Evolutionary conservation across 1,284 basidiomycete species (phyloP), one percentile per base, ranked within the genome.

Genomic region (Trametes polyzona): DNA sequence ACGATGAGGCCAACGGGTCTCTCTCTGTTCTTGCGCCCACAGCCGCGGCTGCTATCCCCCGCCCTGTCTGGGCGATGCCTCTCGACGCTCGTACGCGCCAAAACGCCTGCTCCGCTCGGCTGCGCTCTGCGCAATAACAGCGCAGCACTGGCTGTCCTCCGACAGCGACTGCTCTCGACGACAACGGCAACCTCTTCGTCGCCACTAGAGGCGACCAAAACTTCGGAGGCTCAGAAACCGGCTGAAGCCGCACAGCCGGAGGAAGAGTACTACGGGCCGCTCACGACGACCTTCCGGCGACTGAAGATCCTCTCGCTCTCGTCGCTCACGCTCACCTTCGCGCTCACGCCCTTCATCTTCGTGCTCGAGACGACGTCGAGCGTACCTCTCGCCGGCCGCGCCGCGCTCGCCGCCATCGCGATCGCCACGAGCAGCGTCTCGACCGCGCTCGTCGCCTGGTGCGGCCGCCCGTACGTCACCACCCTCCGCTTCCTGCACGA

Each of bases 261-360:
- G 7, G 56, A 62, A 23, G 55, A 67, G 48, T 84, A 84, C 61
- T 65, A 79, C 58, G 93, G 92, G 0, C 92, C 93, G 1, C 75
- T 95, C 41, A 73, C 86, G 0, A 68, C 76, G 42, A 90, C 90
- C 0, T 94, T 92, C 74, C 82, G 84, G 42, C 82, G 85, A 8
- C 80, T 93, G 54, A 95, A 95, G 69, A 73, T 93, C 23, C 94
- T 95, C 74, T 95, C 93, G 9, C 74, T 95, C 2, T 83, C 85
- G 39, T 93, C 92, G 1, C 80, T 95, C 47, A 80, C 80, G 4
- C 81, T 94, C 43, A 88, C 90, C n/a, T 73, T 78, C 50, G 76
- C 83, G 3, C 76, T 95, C 65, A 80, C 89, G 0, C 93, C 93
- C 1, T 83, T 95, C 72, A 83, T 96, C 56, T 88, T 95, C 70